phyloP scores from a whole-genome alignment of 441 rosid species.

The Euphorbia celastroides region DNA sequence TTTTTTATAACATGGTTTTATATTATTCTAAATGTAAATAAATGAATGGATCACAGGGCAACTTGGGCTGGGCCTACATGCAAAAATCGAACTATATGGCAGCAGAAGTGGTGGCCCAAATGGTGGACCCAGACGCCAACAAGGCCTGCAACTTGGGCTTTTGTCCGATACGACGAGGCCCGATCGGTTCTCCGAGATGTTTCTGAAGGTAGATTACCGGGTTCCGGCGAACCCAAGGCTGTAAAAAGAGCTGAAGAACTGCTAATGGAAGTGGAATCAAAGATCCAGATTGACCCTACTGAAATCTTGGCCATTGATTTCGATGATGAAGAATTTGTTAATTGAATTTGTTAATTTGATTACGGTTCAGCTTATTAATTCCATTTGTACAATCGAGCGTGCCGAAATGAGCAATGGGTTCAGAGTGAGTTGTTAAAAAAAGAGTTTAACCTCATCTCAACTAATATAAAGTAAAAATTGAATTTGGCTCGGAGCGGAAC shows the following conservation, averaged over 20 bases:
- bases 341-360: too few relatives aligned
- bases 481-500: too few relatives aligned
- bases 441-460: too few relatives aligned
- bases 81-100: conserved; percentile 68
- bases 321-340: conserved; percentile 45
- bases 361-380: too few relatives aligned
- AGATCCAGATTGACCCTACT: conserved; percentile 14
- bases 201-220: conserved; percentile 31
- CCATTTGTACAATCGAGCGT: too few relatives aligned
- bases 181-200: conserved; percentile 34
- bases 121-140: conserved; percentile 66
- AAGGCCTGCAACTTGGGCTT: conserved; percentile 66
- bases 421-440: too few relatives aligned
- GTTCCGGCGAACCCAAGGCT: conserved; percentile 51
- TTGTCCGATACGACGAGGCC: conserved; percentile 58
- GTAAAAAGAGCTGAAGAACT: conserved; percentile 61
- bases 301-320: conserved; percentile 24
- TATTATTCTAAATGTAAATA: neutral
- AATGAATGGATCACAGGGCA: conserved; percentile 46
- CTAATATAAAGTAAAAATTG: too few relatives aligned
- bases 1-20: too few relatives aligned
- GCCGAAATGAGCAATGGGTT: too few relatives aligned
- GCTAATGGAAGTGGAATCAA: conserved; percentile 40
- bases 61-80: conserved; percentile 97
- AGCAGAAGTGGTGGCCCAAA: conserved; percentile 81